phyloP scores from a whole-genome alignment of 2,329 filamentous ascomycete genomes.

The Pyrenophora teres region DNA sequence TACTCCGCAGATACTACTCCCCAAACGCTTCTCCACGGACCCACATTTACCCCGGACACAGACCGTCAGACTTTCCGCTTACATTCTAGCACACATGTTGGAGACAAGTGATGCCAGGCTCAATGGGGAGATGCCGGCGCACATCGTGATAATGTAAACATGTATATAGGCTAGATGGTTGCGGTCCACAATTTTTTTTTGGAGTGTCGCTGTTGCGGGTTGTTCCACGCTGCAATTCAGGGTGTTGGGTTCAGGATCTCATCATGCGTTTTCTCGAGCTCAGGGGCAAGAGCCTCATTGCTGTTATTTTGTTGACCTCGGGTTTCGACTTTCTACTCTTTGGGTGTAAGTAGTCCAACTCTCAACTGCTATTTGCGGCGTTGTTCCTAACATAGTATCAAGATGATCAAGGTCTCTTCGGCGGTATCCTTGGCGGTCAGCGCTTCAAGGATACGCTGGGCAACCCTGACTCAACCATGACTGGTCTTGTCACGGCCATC shows the following conservation, averaged over 20 bases:
- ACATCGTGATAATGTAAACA: neutral
- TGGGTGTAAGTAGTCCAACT: constrained; percentile 11
- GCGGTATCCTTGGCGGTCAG: constrained; percentile 29
- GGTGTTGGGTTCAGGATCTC: neutral
- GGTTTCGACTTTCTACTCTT: constrained; percentile 23
- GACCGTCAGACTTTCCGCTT: neutral
- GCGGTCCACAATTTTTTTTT: neutral
- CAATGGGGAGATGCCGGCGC: constrained; percentile 11
- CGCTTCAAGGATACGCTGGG: constrained; percentile 27
- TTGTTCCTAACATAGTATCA: neutral
- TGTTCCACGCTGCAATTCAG: neutral
- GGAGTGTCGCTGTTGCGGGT: neutral
- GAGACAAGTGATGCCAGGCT: constrained; percentile 3
- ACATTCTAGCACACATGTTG: neutral
- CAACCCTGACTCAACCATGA: constrained; percentile 21
- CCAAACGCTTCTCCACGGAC: constrained; percentile 3
- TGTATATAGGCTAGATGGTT: constrained; percentile 7
- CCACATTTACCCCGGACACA: constrained; percentile 18
- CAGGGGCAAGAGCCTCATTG: constrained; percentile 20
- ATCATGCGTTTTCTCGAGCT: constrained; percentile 18
- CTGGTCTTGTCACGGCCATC: constrained; percentile 47
- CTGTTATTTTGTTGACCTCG: constrained; percentile 18
- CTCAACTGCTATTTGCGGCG: too few relatives aligned
- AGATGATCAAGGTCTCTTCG: constrained; percentile 36
- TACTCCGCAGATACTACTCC: constrained; percentile 8